Percentiles rank a stretch among this genome's conserved stretches.
These are phyloP conservation scores for Fusarium praegraminearum DNA, from an alignment of 2,329 filamentous ascomycete species.

Conservation along the genomic window DNA sequence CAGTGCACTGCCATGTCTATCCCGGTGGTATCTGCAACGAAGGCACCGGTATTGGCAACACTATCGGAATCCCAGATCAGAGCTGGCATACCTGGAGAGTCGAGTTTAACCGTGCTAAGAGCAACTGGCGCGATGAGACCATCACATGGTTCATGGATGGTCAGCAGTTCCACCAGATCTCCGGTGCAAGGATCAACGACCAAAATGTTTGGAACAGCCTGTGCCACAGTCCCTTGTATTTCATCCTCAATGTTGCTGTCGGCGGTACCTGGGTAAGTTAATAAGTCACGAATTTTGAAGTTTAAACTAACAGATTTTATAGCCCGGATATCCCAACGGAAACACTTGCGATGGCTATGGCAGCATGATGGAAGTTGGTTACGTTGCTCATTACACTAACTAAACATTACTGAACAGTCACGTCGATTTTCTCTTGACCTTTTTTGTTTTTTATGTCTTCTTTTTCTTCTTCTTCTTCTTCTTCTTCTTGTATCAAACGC, in stretches of 20 bases:
- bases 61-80: conserved; percentile 25
- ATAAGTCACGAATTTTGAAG: fast-evolving
- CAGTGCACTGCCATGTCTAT: conserved; percentile 40
- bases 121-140: conserved; percentile 61
- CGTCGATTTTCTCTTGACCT: fast-evolving
- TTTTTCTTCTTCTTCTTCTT: not conserved
- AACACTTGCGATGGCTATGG: conserved; percentile 58
- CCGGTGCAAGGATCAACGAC: conserved; percentile 58
- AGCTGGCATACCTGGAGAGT: conserved; percentile 63
- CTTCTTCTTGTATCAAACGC: not conserved
- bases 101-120: conserved; percentile 58
- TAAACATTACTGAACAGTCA: not conserved
- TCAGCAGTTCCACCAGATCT: conserved; percentile 57
- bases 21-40: conserved; percentile 62
- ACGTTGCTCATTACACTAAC: conserved; percentile 56
- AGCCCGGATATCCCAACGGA: conserved; percentile 61
- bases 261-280: conserved; percentile 62
- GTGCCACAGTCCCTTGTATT: conserved; percentile 61
- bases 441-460: not conserved
- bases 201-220: conserved; percentile 60
- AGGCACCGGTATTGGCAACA: conserved; percentile 57
- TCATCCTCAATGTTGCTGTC: conserved; percentile 66
- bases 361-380: conserved; percentile 62
- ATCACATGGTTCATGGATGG: conserved; percentile 64
- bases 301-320: conserved; percentile 3